These are phyloP conservation scores for Scolecobasidium constrictum DNA, from an alignment of 2,329 filamentous ascomycete species.

Conservation along the genomic window DNA sequence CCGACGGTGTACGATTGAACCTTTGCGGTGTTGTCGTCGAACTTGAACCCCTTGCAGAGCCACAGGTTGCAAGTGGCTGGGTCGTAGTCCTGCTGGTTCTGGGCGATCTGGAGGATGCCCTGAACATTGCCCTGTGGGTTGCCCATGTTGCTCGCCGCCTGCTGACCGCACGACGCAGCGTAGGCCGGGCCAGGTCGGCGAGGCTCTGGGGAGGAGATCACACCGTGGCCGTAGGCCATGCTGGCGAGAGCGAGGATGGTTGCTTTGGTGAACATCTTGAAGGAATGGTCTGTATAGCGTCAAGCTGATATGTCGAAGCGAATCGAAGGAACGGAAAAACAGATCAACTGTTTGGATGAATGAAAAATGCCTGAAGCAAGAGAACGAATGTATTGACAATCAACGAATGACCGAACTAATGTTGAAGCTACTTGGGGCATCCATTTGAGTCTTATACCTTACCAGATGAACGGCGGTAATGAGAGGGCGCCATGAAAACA, in stretches of 20 bases:
- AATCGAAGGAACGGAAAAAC: not conserved
- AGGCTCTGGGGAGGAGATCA: slow-evolving; percentile 36
- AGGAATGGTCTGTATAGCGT: slow-evolving; percentile 1
- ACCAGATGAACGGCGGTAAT: too few species aligned
- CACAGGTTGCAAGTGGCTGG: slow-evolving; percentile 38
- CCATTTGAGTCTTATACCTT: too few species aligned
- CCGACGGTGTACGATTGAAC: slow-evolving; percentile 42
- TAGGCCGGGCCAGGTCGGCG: slow-evolving; percentile 43
- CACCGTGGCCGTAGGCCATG: slow-evolving; percentile 42
- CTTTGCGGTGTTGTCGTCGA: slow-evolving; percentile 42
- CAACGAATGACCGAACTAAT: slow-evolving; percentile 2
- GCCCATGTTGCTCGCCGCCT: slow-evolving; percentile 42
- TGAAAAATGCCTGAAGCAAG: slow-evolving; percentile 4
- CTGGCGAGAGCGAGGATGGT: slow-evolving; percentile 17
- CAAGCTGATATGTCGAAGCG: slow-evolving; percentile 1
- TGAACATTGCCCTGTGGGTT: slow-evolving; percentile 50
- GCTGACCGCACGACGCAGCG: slow-evolving; percentile 41
- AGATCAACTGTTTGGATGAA: slow-evolving; percentile 4
- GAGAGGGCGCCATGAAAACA: too few species aligned
- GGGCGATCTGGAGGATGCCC: slow-evolving; percentile 40
- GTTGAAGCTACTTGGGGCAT: too few species aligned
- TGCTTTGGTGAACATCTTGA: slow-evolving; percentile 2
- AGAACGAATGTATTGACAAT: slow-evolving; percentile 1
- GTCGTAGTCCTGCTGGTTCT: slow-evolving; percentile 37
- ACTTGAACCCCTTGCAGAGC: slow-evolving; percentile 49